Base-by-base conservation (phyloP, 306 rosid genomes). In the Prunus mongolica region DNA sequence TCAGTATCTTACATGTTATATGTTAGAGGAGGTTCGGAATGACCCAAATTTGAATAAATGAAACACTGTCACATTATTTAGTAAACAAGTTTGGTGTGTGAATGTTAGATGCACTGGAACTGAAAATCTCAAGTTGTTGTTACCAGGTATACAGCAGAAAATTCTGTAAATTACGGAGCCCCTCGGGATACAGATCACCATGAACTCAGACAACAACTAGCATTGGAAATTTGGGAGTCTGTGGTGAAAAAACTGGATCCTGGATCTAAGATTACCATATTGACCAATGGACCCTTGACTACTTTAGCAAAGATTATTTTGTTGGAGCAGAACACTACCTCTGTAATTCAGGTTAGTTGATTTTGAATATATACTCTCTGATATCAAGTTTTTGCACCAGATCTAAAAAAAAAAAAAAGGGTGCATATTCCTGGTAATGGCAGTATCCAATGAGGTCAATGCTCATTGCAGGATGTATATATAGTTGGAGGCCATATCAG, bases 261-360 rank as follows among this genome's bases (percentile, higher is more conserved):
- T 34, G 88, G 81, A 70, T 82, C 92, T n/a, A 90, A 88, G 88
- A 72, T 95, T 78, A 87, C 93, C 56, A 82, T 95, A 27, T 83
- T 95, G 57, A 91, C 97, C 66, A 95, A 90, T 87, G 99, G 99
- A 64, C 99, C 99, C 54, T 84, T 95, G 80, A 95, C 99, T 65
- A 92, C 84, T 87, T 86, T 95, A 75, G 97, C 97, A 50, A 90
- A 88, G 80, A 80, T 85, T 34, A 69, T 87, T 69, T 66, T 84
- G 25, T 85, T 88, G 12, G 2, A 77, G 22, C 83, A 81, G 65
- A 85, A 85, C 20, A 78, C 87, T 12, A 78, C 80, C 86, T 89
- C 89, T 19, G 68, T 54, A 75, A 90, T 95, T 80, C 84, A 88
- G 89, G 99, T 90, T 12, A 79, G 83, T 83, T 52, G 15, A 70